Evolutionary conservation across 139 green algal genomes (phyloP).

Genomic region (Chlorella sp.): DNA sequence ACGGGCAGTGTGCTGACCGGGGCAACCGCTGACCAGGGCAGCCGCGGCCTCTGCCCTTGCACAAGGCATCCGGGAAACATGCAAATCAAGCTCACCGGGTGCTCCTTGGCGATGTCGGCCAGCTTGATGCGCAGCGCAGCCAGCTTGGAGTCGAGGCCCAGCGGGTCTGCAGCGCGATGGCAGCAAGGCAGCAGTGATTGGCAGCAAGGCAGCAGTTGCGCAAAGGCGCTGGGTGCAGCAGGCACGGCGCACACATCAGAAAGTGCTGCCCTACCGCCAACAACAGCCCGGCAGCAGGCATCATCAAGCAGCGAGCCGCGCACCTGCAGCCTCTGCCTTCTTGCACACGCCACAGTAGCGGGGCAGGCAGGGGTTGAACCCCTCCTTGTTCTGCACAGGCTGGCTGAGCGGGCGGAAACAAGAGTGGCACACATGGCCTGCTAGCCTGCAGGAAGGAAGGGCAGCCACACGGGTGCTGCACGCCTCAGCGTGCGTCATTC

Average conservation of each 20-base stretch:
- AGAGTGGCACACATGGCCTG: slow-evolving; percentile 17
- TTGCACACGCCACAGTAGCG: slow-evolving; percentile 38
- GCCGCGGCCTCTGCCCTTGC: too few relatives aligned
- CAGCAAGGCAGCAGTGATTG: neutral
- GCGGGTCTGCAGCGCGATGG: neutral
- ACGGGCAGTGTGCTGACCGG: too few relatives aligned
- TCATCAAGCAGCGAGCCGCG: too few relatives aligned
- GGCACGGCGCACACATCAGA: too few relatives aligned
- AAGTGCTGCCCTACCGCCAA: too few relatives aligned
- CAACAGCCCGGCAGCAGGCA: too few relatives aligned
- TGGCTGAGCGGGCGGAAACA: slow-evolving; percentile 3
- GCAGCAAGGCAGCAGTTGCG: too few relatives aligned
- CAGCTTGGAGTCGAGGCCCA: slow-evolving; percentile 31
- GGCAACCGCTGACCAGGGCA: too few relatives aligned
- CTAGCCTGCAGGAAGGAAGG: neutral
- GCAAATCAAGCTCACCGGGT: neutral
- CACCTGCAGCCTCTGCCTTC: neutral
- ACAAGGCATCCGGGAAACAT: too few relatives aligned
- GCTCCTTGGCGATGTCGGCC: slow-evolving; percentile 32
- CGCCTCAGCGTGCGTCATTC: too few relatives aligned
- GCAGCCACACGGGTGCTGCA: neutral
- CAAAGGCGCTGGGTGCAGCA: too few relatives aligned
- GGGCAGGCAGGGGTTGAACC: slow-evolving; percentile 48
- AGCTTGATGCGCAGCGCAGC: slow-evolving; percentile 32
- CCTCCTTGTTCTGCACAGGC: slow-evolving; percentile 4